These are phyloP conservation scores for Polytrichum formosum DNA, from an alignment of 225 moss, liverwort and hornwort genomes.

Conservation along the genomic window DNA sequence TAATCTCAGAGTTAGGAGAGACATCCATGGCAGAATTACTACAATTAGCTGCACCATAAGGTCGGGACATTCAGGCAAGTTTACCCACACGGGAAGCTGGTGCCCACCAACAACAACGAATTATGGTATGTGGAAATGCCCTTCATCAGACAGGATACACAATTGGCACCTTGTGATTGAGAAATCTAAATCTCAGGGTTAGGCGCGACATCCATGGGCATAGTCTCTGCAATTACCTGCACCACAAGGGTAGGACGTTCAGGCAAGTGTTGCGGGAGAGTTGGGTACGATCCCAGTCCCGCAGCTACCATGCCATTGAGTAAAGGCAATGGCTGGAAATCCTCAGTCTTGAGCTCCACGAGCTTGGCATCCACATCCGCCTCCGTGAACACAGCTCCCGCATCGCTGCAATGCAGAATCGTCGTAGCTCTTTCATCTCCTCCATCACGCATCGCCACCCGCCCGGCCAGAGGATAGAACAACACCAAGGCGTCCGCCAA, in stretches of 20 bases:
- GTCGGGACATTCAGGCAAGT: too few relatives aligned
- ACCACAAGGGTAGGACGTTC: constrained; percentile 30
- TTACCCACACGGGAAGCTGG: too few relatives aligned
- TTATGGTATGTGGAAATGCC: too few relatives aligned
- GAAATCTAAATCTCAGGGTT: too few relatives aligned
- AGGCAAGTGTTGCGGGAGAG: constrained; percentile 13
- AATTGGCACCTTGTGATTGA: too few relatives aligned
- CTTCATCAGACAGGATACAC: too few relatives aligned
- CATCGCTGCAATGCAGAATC: constrained; percentile 33
- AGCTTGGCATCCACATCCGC: constrained; percentile 28
- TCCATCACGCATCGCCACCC: constrained; percentile 15
- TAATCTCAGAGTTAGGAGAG: not conserved
- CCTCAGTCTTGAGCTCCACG: constrained; percentile 24
- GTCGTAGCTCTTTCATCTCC: not conserved
- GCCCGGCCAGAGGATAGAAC: constrained; percentile 38
- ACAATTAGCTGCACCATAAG: too few relatives aligned
- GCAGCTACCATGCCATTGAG: constrained; percentile 31
- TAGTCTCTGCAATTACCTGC: constrained; percentile 18
- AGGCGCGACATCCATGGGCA: too few relatives aligned
- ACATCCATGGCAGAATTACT: not conserved
- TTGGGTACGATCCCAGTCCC: constrained; percentile 23
- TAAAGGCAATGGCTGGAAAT: constrained; percentile 29
- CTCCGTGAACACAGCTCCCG: constrained; percentile 34
- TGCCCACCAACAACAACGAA: too few relatives aligned
- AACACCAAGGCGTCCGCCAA: constrained; percentile 23